These are phyloP conservation scores for Beauveria sp. DNA, from an alignment of 2,329 filamentous ascomycete genomes.

Conservation along the genomic window DNA sequence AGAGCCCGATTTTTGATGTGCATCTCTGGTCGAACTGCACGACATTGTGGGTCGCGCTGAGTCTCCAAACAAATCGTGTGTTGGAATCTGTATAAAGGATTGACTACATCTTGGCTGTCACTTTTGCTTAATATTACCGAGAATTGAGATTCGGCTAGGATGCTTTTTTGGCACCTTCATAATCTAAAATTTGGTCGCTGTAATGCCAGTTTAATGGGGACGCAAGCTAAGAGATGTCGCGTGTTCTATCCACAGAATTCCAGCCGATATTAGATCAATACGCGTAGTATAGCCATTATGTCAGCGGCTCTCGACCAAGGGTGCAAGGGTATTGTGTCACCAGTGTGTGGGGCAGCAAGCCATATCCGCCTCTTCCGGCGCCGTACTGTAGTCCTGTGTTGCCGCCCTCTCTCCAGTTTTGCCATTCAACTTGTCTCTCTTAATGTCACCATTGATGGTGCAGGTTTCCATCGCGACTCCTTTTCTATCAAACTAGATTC, in stretches of 20 bases:
- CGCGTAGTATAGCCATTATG: neutral
- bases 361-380: slow-evolving; percentile 9
- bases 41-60: neutral
- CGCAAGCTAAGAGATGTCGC: neutral
- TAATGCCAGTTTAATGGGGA: neutral
- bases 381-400: neutral
- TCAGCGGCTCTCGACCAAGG: neutral
- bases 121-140: neutral
- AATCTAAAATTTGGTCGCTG: neutral
- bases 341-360: slow-evolving; percentile 1
- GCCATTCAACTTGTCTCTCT: neutral
- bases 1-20: slow-evolving; percentile 15
- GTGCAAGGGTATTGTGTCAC: neutral
- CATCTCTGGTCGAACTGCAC: neutral
- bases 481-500: neutral
- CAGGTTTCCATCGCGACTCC: neutral
- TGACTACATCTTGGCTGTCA: neutral
- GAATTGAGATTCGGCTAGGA: neutral
- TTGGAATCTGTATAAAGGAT: neutral
- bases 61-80: neutral
- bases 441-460: neutral
- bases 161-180: neutral
- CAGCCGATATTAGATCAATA: neutral
- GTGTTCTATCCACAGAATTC: neutral
- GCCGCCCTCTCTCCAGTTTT: neutral